These are phyloP conservation scores for Termitomyces sp. DNA, from an alignment of 768 basidiomycete genomes.

Conservation along the genomic window DNA sequence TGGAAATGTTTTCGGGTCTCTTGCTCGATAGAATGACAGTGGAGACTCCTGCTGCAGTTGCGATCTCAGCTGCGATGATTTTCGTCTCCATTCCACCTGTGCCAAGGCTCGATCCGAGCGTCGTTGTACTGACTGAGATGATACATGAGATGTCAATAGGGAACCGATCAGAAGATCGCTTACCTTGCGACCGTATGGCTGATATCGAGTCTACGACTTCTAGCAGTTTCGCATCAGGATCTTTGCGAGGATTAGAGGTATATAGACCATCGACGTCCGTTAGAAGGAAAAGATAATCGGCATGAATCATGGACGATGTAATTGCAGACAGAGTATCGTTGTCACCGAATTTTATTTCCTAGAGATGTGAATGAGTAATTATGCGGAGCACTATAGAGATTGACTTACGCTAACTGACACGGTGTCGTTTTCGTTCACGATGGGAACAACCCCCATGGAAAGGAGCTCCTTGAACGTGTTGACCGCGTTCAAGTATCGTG, in stretches of 20 bases:
- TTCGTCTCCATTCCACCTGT: conserved; percentile 99
- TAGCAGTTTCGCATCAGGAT: conserved; percentile 59
- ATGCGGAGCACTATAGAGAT: background rate
- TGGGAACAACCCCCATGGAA: conserved; percentile 92
- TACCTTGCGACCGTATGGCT: conserved; percentile 78
- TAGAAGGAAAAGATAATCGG: conserved; percentile 93
- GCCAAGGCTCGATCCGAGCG: conserved; percentile 88
- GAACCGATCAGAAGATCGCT: conserved; percentile 8
- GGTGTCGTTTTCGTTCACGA: conserved; percentile 99
- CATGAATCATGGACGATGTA: conserved; percentile 95
- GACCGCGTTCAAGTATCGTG: conserved; percentile 93
- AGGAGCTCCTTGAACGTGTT: conserved; percentile 92
- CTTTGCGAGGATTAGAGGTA: conserved; percentile 78
- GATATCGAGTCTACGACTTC: conserved; percentile 56
- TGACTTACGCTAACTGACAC: conserved; percentile 91
- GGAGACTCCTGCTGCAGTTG: conserved; percentile 90
- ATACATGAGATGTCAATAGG: background rate
- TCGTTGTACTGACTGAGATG: conserved; percentile 79
- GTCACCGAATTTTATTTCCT: conserved; percentile 99
- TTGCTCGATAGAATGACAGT: conserved; percentile 89
- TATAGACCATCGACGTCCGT: conserved; percentile 97
- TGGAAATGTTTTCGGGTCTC: conserved; percentile 66
- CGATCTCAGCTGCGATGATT: conserved; percentile 96
- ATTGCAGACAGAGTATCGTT: conserved; percentile 98
- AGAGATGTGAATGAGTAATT: background rate